Base-by-base conservation (phyloP, 208 protist species). In the Trichomonas gallinae region DNA sequence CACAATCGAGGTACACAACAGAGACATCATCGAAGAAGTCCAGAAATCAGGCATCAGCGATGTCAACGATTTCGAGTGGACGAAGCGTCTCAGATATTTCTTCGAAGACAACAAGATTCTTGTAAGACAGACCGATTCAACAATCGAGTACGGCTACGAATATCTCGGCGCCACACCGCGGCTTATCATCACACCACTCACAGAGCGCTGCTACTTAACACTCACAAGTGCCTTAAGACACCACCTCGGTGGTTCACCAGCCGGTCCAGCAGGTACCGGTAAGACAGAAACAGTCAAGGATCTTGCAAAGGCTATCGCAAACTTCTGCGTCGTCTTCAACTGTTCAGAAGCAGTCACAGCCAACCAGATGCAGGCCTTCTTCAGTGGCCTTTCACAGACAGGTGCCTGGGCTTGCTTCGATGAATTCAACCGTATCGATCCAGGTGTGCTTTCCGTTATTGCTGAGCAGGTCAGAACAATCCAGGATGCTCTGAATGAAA, bases 391-490 rank as follows among this genome's bases (percentile, higher is more conserved):
- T 48, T 98, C 98, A 63, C 99, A 99, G 97, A 98, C 98, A 42
- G 99, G 99, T 46, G 98, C 99, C 58, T 99, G 99, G 99, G 98
- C 98, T 23, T 99, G 99, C 97, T 98, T 99, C 93, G 99, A 99
- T 97, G 99, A 99, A 98, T 99, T 99, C 98, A 99, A 99, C 97
- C 98, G 99, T 96, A 99, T 99, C 97, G 99, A 99, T 97, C 99
- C 99, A 97, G 99, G 99, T 97, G 99, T 99, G 97, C 98, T 99
- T 26, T 99, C 98, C 91, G 99, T 99, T 45, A 99, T 99, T 98
- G 99, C 99, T 23, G 98, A 98, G 93, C 98, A 99, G 97, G 97
- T 99, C 81, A 97, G 99, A 23, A 98, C 98, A 96, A 99, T 99
- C 96, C 99, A 99, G 97, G 97, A 98, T 96, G 99, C 99, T 49